A percentile compares a stretch with the other conserved stretches of the same genome.
These are phyloP conservation scores for Pestalotiopsis sp. DNA, from an alignment of 2,329 filamentous ascomycete genomes.

Conservation along the genomic window DNA sequence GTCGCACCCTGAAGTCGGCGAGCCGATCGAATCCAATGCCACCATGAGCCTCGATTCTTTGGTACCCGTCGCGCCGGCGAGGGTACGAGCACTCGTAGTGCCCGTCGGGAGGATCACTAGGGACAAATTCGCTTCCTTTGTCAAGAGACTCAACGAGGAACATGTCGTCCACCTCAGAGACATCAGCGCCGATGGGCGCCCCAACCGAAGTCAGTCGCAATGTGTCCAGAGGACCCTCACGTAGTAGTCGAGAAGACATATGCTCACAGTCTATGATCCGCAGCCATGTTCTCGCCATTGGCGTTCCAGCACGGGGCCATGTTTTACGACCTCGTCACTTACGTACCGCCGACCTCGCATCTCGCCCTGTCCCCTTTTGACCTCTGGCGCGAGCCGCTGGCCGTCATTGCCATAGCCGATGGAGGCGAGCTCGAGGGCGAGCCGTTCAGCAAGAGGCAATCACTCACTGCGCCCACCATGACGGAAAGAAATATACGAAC, in stretches of 20 bases:
- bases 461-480: conserved; percentile 50
- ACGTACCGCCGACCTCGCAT: conserved; percentile 78
- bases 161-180: conserved; percentile 84
- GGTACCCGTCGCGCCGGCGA: conserved; percentile 87
- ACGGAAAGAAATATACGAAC: conserved; percentile 60
- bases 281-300: conserved; percentile 92
- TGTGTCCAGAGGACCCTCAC: background rate
- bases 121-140: conserved; percentile 77
- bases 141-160: conserved; percentile 75
- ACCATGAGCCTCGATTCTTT: conserved; percentile 88
- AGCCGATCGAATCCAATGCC: conserved; percentile 40
- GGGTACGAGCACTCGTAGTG: conserved; percentile 83
- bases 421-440: conserved; percentile 66
- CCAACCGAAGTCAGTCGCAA: conserved; percentile 74
- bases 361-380: conserved; percentile 86
- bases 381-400: conserved; percentile 80
- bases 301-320: conserved; percentile 85
- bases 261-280: conserved; percentile 22
- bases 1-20: conserved; percentile 26
- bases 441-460: conserved; percentile 56
- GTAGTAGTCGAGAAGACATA: background rate
- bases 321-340: conserved; percentile 84
- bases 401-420: conserved; percentile 84
- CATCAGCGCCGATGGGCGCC: conserved; percentile 80
- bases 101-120: conserved; percentile 85